These are phyloP conservation scores for Lycium barbarum DNA, from an alignment of 257 asterid genomes.

Conservation along the genomic window DNA sequence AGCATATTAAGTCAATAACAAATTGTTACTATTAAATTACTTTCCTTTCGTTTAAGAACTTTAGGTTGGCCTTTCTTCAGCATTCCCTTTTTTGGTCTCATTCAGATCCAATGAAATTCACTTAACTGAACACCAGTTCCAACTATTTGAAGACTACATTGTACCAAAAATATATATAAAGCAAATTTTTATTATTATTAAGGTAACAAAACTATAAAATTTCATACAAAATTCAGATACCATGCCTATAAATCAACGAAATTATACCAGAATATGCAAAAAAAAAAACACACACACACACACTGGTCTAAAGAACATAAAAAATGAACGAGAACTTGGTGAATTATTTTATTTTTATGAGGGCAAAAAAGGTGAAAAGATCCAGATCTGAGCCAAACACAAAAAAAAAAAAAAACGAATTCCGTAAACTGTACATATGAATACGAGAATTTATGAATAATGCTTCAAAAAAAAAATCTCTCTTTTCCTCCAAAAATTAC, in stretches of 20 bases:
- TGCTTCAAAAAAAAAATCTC: not conserved
- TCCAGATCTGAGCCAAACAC: not conserved
- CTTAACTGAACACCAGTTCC: no score
- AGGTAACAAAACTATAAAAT: not conserved
- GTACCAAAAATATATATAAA: no score
- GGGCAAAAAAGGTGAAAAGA: not conserved
- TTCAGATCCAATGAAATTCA: no score
- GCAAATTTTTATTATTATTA: no score
- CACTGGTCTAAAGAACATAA: not conserved
- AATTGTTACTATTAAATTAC: not conserved
- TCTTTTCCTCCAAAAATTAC: not conserved
- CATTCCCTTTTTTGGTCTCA: not conserved
- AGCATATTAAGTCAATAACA: conserved; percentile 1
- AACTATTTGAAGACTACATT: no score
- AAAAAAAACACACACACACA: no score
- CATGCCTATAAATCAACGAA: not conserved
- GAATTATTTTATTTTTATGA: not conserved
- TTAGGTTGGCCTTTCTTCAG: not conserved
- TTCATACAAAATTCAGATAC: not conserved
- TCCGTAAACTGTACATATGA: no score
- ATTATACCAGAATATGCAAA: not conserved
- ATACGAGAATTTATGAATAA: not conserved
- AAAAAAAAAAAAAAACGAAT: not conserved
- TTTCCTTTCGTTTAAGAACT: not conserved
- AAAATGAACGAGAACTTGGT: not conserved